Evolutionary conservation across 495 filamentous ascomycete species (phyloP), one percentile per base, ranked within the genome.

Genomic region (Xylaria acuta): DNA sequence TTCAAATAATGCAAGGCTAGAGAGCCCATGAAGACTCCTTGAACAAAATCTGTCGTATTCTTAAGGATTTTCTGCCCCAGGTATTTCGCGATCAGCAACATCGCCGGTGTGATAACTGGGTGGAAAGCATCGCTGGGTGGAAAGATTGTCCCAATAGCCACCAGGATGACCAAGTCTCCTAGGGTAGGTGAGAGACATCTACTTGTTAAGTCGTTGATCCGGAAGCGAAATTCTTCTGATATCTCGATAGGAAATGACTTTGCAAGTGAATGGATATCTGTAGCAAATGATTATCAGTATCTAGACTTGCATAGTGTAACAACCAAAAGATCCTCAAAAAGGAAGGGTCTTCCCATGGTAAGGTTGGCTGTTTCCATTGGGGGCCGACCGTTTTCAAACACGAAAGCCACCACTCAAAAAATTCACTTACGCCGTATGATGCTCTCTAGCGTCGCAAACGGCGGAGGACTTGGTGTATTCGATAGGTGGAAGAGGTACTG

Each of bases 121-220:
- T 98, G 96, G 80, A 98, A 98, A 80, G 97, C 94, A 82, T 99
- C 96, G 0, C 93, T 97, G 0, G 97, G 97, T 6, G 97, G 94
- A 79, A 97, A 99, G 71, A 95, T 92, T 9, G 90, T 89, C 38
- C 89, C 89, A 74, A 98, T 88, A 0, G 94, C 94, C 1, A 93
- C 95, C 49, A 99, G 82, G 34, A 97, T 79, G 12, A 94, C 80
- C 30, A 98, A 85, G 77, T 98, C 94, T 4, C 93, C 92, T 12
- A 91, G 85, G 2, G 84, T 89, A 14, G 92, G 89, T 22, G 83
- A 84, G 59, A 90, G 83, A 7, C 90, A 87, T 64, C 89, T 88
- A 36, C 85, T 80, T 32, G 91, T 86, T 25, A 96, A 86, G 51
- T 87, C 80, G 66, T 90, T 86, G 11, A 99, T 87, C 71, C 91